Evolutionary conservation across 768 basidiomycete genomes (phyloP).

Genomic region (Boletus bicolor): DNA sequence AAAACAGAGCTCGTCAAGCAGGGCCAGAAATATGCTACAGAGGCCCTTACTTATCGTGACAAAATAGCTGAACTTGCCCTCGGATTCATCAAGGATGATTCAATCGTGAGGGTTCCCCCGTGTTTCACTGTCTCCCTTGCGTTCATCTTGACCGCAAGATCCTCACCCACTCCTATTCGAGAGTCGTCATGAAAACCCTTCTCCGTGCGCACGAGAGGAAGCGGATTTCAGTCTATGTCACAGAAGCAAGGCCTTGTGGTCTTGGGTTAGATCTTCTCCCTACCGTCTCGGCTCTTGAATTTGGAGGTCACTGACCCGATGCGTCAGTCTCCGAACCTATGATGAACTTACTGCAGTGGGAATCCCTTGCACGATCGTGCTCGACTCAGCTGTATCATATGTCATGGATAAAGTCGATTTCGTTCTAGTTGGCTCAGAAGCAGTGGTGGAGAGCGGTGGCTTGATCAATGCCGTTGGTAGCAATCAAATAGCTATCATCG

Average conservation of each 20-base stretch:
- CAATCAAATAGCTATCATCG: conserved; percentile 95
- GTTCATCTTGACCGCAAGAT: conserved; percentile 52
- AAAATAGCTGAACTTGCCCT: conserved; percentile 89
- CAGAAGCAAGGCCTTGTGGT: conserved; percentile 89
- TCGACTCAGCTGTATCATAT: conserved; percentile 96
- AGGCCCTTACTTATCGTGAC: conserved; percentile 80
- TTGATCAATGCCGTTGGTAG: conserved; percentile 91
- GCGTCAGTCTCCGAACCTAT: conserved; percentile 81
- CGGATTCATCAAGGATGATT: conserved; percentile 93
- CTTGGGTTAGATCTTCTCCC: conserved; percentile 60
- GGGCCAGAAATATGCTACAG: conserved; percentile 70
- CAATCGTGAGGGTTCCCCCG: conserved; percentile 55
- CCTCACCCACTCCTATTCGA: conserved; percentile 93
- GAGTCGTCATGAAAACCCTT: conserved; percentile 92
- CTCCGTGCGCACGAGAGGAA: conserved; percentile 88
- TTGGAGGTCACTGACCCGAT: conserved; percentile 5
- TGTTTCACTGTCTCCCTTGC: conserved; percentile 12
- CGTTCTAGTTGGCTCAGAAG: conserved; percentile 95
- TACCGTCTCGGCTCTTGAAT: neutral
- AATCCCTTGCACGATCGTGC: conserved; percentile 89
- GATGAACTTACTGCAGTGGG: conserved; percentile 83
- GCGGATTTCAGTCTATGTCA: conserved; percentile 96
- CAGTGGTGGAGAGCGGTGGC: conserved; percentile 95
- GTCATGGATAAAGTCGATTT: conserved; percentile 96
- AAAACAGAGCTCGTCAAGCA: conserved; percentile 81